Conservation (phyloP, 139 green algal genomes). For the Bryopsis sp. region DNA sequence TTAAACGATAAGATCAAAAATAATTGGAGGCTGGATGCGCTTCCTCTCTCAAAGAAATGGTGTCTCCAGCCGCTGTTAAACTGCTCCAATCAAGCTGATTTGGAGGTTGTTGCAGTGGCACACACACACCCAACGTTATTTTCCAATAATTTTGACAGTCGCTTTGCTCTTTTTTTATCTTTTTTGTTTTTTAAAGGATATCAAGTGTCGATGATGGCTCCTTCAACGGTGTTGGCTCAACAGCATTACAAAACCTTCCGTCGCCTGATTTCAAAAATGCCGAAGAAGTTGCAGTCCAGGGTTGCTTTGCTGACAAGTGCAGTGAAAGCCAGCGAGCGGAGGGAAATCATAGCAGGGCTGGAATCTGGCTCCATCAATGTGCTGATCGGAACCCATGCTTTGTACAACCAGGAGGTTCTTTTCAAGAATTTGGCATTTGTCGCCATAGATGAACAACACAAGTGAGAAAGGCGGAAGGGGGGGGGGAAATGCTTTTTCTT, state of each 20-base stretch:
- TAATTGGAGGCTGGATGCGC: too few species aligned
- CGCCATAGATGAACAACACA: slow-evolving; percentile 94
- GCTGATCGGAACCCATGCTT: slow-evolving; percentile 76
- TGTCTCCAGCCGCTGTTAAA: too few species aligned
- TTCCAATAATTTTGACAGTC: too few species aligned
- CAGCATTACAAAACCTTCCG: slow-evolving; percentile 53
- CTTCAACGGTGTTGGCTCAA: slow-evolving; percentile 79
- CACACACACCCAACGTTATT: too few species aligned
- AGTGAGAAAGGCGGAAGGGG: too few species aligned
- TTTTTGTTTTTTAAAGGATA: too few species aligned
- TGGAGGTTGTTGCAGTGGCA: too few species aligned
- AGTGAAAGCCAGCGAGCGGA: slow-evolving; percentile 13
- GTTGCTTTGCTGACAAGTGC: slow-evolving; percentile 38
- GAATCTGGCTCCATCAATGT: slow-evolving; percentile 48
- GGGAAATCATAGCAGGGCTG: slow-evolving; percentile 9
- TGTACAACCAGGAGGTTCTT: slow-evolving; percentile 44
- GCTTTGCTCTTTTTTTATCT: too few species aligned
- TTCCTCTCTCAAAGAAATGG: too few species aligned
- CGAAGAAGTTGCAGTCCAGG: slow-evolving; percentile 4
- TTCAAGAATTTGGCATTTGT: slow-evolving; percentile 75
- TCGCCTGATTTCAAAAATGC: slow-evolving; percentile 34
- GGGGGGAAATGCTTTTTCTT: neutral
- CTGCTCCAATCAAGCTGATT: too few species aligned
- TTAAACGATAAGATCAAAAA: too few species aligned
- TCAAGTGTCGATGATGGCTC: slow-evolving; percentile 82